Evolutionary conservation across 352 stramenopile genomes (phyloP), one percentile per base, ranked within the genome.

Genomic region (Phytophthora foliorum): DNA sequence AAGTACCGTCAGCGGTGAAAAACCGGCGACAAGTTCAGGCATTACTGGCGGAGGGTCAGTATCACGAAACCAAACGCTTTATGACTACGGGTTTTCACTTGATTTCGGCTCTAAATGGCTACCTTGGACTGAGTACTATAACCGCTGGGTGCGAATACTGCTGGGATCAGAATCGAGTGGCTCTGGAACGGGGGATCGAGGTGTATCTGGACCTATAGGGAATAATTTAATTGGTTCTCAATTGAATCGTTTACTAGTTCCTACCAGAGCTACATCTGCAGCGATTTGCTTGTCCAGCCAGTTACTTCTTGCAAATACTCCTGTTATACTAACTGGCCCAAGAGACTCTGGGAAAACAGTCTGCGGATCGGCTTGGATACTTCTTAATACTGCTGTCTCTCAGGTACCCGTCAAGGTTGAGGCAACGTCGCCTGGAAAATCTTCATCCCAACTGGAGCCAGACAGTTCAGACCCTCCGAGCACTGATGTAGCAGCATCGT

Each of bases 61-160:
- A 11, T 7, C 55, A 54, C 38, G 13, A 14, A 81, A 78, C 29
- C 79, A 88, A 46, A 84, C 76, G 13, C 69, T 95, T 46, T 93
- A 93, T 55, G 75, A 69, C 27, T 95, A 84, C 41, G 77, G 70
- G 0, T 91, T 93, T 59, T 92, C 81, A 0, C 56, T 91, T 21
- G 87, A 90, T 11, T 89, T 83, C 48, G 87, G 87, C 3, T 76
- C 84, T 11, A 95, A 92, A 60, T 93, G 85, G 87, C 67, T 92
- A 45, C 77, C 49, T 3, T 95, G 87, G 87, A 54, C 70, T 2
- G 84, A 95, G 19, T 87, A 84, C 21, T 93, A 90, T 58, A 80
- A 81, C 2, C 32, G 72, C 5, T 91, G 78, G 82, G 46, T 85
- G 14, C 64, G 81, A 38, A 58, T 62, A 6, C 29, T 77, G 24